A percentile compares a stretch with the other conserved stretches of the same genome.
Evolutionary conservation across 2,329 filamentous ascomycete genomes (phyloP).

Genomic region (Phialophora macrospora): DNA sequence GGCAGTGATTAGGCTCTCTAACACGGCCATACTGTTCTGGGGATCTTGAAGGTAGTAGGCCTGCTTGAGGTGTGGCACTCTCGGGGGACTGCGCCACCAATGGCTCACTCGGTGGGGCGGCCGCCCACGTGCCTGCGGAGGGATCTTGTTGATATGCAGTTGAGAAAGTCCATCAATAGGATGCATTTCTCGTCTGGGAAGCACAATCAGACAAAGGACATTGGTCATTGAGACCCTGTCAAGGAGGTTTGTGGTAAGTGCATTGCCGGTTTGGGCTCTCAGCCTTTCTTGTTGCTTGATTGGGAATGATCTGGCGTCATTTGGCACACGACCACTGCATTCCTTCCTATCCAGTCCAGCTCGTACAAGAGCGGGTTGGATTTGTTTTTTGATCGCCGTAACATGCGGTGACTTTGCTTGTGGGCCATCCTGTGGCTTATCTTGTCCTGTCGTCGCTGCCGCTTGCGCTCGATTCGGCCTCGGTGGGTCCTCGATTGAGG

Average conservation of each 20-base stretch:
- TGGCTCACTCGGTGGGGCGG: background rate
- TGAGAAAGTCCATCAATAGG: slow-evolving; percentile 15
- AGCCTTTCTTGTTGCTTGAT: slow-evolving; percentile 19
- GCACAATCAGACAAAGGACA: background rate
- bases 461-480: slow-evolving; percentile 16
- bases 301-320: slow-evolving; percentile 11
- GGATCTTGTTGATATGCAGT: slow-evolving; percentile 2
- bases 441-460: slow-evolving; percentile 15
- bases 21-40: background rate
- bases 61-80: background rate
- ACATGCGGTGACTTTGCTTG: slow-evolving; percentile 22
- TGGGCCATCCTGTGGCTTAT: slow-evolving; percentile 3
- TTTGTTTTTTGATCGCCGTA: slow-evolving; percentile 18
- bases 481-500: background rate
- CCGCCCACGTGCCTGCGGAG: background rate
- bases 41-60: background rate
- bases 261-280: slow-evolving; percentile 9
- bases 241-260: background rate
- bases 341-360: slow-evolving; percentile 24
- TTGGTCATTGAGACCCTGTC: slow-evolving; percentile 1
- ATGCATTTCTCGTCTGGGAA: slow-evolving; percentile 19
- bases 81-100: background rate
- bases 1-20: background rate
- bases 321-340: slow-evolving; percentile 20
- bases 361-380: slow-evolving; percentile 20